Base-by-base conservation (phyloP, 371 early-diverging fungal genomes). In the Mucor plumbeus region DNA sequence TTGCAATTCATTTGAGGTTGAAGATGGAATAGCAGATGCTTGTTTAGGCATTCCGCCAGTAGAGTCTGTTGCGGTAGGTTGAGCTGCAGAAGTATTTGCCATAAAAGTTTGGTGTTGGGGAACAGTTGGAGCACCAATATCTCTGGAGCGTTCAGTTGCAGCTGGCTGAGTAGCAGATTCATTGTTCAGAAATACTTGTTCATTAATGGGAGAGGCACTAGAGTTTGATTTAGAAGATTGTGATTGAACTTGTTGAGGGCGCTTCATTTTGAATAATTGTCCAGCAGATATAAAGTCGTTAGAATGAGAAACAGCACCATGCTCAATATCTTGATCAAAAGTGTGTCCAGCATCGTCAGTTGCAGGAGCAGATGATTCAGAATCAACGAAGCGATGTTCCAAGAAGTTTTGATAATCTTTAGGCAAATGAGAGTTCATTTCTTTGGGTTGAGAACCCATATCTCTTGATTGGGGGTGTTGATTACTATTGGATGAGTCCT, bases 271-370 rank as follows among this genome's bases (percentile, higher is more conserved):
- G 44, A 7, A 26, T 26, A 26, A 26, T 26, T 26, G 26, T 26
- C 26, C 0, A 5, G 6, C 43, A 15, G 43, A 1, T 4, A 43
- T n/a, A 43, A 43, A 44, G n/a, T 44, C 7, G 50, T 13, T 21
- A 21, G 50, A 10, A 50, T 50, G 50, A 21, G 50, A 26, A 1
- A 50, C 50, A 35, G 56, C 33, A 4, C 56, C 36, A 3, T 56
- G 56, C 7, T 56, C 35, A 17, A 35, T 35, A 31, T 60, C 60
- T 31, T 60, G 43, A 9, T 40, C 21, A 13, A 60, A 31, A 5
- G 60, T 43, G 19, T 60, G 41, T 9, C 44, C 44, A 48, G 61
- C 44, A 48, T 61, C 61, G 17, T 61, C 61, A 17, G 47, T 61
- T 1, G 38, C 35, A 35, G 33, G 39, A 44, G 39, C 19, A 11